Conservation (phyloP, 495 filamentous ascomycete genomes). For the Penicillium taxi region DNA sequence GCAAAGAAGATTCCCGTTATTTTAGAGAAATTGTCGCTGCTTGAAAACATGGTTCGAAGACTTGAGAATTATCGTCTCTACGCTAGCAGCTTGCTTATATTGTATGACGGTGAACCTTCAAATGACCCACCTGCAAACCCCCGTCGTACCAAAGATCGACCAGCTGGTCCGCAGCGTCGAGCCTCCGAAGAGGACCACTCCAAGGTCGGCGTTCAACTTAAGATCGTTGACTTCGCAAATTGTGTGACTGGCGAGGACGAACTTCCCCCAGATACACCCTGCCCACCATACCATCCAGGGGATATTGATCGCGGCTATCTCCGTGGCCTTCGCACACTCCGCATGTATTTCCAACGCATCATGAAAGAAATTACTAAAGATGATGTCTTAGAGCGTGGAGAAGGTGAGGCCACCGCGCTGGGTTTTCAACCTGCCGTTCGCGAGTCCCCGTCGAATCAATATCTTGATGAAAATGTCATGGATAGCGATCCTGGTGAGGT, state of each 20-base stretch:
- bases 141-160: conserved; percentile 5
- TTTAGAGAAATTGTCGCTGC: conserved; percentile 66
- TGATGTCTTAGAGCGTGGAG: conserved; percentile 42
- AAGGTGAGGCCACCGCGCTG: conserved; percentile 37
- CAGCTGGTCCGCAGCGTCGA: conserved; percentile 16
- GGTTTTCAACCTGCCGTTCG: conserved; percentile 23
- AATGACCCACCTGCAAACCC: conserved; percentile 8
- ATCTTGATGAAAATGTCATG: conserved; percentile 38
- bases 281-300: conserved; percentile 71
- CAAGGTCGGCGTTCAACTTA: conserved; percentile 61
- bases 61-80: conserved; percentile 90
- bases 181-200: conserved; percentile 40
- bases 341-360: conserved; percentile 81
- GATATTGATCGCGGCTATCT: conserved; percentile 86
- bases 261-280: conserved; percentile 52
- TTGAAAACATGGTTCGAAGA: conserved; percentile 74
- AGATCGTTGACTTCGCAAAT: conserved; percentile 98
- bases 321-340: conserved; percentile 69
- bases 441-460: conserved; percentile 27
- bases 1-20: conserved; percentile 79
- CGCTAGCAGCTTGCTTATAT: conserved; percentile 84
- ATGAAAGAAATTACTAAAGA: conserved; percentile 67
- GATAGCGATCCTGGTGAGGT: conserved; percentile 41
- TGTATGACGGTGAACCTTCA: conserved; percentile 75
- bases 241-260: conserved; percentile 83